Percentiles rank a stretch among this genome's conserved stretches.
Evolutionary conservation across 768 basidiomycete species (phyloP).

Genomic region (Rickenella mellea): DNA sequence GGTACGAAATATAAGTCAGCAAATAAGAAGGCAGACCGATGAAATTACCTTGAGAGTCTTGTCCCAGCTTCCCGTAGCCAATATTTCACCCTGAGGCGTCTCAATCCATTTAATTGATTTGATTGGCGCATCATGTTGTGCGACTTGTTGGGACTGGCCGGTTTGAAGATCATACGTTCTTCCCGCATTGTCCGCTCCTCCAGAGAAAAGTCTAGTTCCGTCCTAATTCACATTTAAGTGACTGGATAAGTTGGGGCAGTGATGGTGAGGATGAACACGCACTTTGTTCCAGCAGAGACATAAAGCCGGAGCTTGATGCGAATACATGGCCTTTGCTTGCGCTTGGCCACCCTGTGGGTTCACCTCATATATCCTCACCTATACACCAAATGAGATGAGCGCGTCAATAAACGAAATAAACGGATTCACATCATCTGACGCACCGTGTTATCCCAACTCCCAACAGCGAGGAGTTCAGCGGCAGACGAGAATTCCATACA

Average conservation of each 20-base stretch:
- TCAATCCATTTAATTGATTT: conserved; percentile 23
- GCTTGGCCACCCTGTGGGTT: conserved; percentile 21
- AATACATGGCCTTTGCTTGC: conserved; percentile 28
- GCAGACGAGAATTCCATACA: conserved; percentile 32
- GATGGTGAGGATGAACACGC: neutral
- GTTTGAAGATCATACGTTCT: conserved; percentile 32
- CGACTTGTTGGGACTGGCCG: conserved; percentile 26
- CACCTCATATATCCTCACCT: conserved; percentile 32
- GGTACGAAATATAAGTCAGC: neutral
- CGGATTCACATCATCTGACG: conserved; percentile 1
- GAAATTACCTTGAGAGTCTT: conserved; percentile 33
- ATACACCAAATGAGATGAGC: neutral
- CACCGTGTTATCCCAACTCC: conserved; percentile 34
- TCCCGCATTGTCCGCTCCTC: conserved; percentile 36
- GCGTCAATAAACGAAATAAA: neutral
- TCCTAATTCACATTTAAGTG: conserved; percentile 7
- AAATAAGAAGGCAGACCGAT: no score
- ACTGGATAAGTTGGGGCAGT: neutral
- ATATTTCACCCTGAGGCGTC: conserved; percentile 18
- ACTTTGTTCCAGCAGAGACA: conserved; percentile 32
- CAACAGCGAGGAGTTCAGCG: conserved; percentile 35
- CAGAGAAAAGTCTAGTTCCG: conserved; percentile 32
- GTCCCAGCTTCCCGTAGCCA: conserved; percentile 42
- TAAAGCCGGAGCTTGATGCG: conserved; percentile 35
- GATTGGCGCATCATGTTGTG: conserved; percentile 29